Conservation (phyloP, 306 rosid species). For the Vachellia pachyceras region DNA sequence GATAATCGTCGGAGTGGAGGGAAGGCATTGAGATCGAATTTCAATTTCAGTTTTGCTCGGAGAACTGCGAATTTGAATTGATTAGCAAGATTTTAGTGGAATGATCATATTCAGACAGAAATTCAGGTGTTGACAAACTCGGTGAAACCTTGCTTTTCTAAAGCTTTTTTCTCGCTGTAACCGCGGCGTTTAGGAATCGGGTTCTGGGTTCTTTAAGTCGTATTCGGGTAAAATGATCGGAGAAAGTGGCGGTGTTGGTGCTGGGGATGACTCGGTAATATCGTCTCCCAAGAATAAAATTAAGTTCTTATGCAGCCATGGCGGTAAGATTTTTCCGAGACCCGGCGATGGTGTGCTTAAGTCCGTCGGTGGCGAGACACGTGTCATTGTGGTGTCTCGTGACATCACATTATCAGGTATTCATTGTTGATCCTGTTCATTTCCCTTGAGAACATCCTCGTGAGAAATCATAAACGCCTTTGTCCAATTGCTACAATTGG, state of each 20-base stretch:
- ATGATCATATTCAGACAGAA: not conserved
- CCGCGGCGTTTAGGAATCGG: not conserved
- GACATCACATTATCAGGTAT: constrained; percentile 63
- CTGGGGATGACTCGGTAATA: constrained; percentile 24
- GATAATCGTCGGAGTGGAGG: not conserved
- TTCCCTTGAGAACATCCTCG: not conserved
- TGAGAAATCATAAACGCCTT: not conserved
- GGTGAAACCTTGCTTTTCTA: not conserved
- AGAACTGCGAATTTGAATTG: not conserved
- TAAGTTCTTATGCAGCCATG: constrained; percentile 84
- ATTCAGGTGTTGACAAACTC: not conserved
- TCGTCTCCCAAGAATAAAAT: constrained; percentile 59
- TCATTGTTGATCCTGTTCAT: not conserved
- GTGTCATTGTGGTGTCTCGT: constrained; percentile 65
- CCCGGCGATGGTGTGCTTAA: constrained; percentile 72
- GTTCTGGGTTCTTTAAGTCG: not conserved
- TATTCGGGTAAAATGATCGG: constrained; percentile 39
- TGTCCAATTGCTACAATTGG: not conserved
- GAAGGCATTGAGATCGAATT: not conserved
- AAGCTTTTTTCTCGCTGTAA: not conserved
- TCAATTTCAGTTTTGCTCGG: not conserved
- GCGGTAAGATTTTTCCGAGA: constrained; percentile 81
- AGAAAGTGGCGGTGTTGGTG: constrained; percentile 33
- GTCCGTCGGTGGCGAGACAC: constrained; percentile 91
- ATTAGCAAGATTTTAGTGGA: not conserved